Evolutionary conservation across 768 basidiomycete genomes (phyloP).

Genomic region (Lactarius evosmus): DNA sequence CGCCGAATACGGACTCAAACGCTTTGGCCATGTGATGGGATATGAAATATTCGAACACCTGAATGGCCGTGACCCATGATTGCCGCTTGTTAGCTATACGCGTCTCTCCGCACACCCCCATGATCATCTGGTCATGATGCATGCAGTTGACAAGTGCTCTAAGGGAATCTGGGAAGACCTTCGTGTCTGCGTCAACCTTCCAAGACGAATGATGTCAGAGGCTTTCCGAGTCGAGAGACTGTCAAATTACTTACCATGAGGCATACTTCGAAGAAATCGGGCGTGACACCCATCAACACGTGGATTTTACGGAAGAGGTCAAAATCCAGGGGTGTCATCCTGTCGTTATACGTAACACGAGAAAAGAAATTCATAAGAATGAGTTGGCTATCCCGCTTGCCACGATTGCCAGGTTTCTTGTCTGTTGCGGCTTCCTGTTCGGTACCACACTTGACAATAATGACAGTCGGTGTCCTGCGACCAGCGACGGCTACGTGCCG

Average conservation of each 20-base stretch:
- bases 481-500: constrained; percentile 63
- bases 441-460: constrained; percentile 95
- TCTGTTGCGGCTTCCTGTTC: constrained; percentile 78
- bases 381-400: constrained; percentile 97
- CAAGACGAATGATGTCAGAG: constrained; percentile 17
- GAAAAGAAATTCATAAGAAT: constrained; percentile 99
- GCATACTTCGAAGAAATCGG: constrained; percentile 96
- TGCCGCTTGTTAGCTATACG: constrained; percentile 98
- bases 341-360: constrained; percentile 97
- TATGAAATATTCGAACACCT: constrained; percentile 98
- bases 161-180: constrained; percentile 88
- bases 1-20: constrained; percentile 98
- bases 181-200: constrained; percentile 98
- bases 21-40: constrained; percentile 98
- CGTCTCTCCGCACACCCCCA: constrained; percentile 99
- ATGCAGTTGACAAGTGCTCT: constrained; percentile 93
- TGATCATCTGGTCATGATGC: constrained; percentile 98
- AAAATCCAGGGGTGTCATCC: constrained; percentile 96
- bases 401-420: constrained; percentile 96
- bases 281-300: constrained; percentile 96
- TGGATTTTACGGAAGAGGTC: constrained; percentile 98
- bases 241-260: constrained; percentile 74
- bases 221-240: not conserved
- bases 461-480: constrained; percentile 87
- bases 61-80: constrained; percentile 98